Base-by-base conservation (phyloP, 352 stramenopile species). In the Phytophthora hibernalis region DNA sequence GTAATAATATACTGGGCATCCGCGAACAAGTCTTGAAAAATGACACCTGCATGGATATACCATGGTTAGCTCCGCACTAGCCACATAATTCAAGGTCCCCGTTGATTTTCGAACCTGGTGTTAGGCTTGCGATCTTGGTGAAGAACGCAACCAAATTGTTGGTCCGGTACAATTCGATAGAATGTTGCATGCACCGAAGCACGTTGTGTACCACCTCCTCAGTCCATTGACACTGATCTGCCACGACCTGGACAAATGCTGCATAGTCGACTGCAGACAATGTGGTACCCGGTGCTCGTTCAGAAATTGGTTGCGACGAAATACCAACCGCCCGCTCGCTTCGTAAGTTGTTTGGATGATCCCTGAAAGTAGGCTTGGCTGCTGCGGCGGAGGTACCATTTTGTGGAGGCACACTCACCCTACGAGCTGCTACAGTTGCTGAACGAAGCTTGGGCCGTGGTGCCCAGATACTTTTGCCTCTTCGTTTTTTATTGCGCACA, bases 111-210 rank as follows among this genome's bases (percentile, higher is more conserved):
- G 45, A 72, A 87, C 79, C 76, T 74, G 73, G 67, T 18, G 63
- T 79, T 43, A 69, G 45, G 13, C 70, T 69, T 65, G 65, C 62
- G 33, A 87, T 62, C 20, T 63, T 70, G 6, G 53, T 21, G 43
- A 72, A 83, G 49, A 87, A 87, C 18, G 56, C 61, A 45, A 78
- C 67, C 33, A 83, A 52, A 54, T 76, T 80, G 47, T 70, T 78
- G 15, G 55, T 55, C n/a, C 62, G 68, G 37, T 87, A 87, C 33
- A 87, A 44, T 9, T 74, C 45, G 21, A 85, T 72, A 9, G 57
- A 79, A 22, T 69, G 54, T 11, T 82, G 68, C 74, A 87, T 85
- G 33, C 55, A 65, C 3, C 38, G 50, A n/a, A 82, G 66, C 8
- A 87, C 44, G 15, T 65, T 63, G 40, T 70, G 63, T 21, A 76